phyloP scores from a whole-genome alignment of 306 rosid genomes.

The Geum urbanum region DNA sequence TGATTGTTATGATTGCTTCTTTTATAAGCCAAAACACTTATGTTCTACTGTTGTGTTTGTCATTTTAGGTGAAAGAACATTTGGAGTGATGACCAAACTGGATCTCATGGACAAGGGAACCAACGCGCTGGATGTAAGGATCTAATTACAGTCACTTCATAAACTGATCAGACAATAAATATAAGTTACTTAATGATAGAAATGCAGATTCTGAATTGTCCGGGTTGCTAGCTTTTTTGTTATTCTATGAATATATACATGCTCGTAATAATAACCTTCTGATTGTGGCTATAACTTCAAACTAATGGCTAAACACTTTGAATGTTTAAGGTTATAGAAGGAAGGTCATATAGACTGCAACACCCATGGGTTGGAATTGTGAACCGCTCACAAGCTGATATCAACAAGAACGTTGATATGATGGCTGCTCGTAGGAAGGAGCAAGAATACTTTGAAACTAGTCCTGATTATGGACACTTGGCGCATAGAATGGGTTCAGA shows the following conservation, averaged over 20 bases:
- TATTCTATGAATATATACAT: not conserved
- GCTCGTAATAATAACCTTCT: not conserved
- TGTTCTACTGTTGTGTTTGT: slow-evolving; percentile 19
- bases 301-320: slow-evolving; percentile 24
- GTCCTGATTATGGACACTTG: slow-evolving; percentile 96
- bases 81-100: slow-evolving; percentile 91
- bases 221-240: slow-evolving; percentile 17
- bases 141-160: slow-evolving; percentile 12
- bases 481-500: slow-evolving; percentile 98
- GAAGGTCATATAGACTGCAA: slow-evolving; percentile 85
- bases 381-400: slow-evolving; percentile 98
- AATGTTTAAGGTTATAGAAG: slow-evolving; percentile 82
- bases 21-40: slow-evolving; percentile 3
- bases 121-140: slow-evolving; percentile 76
- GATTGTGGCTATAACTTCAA: slow-evolving; percentile 12
- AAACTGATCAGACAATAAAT: not conserved
- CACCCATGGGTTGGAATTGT: slow-evolving; percentile 99
- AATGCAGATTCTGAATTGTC: not conserved
- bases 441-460: slow-evolving; percentile 84
- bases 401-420: slow-evolving; percentile 92
- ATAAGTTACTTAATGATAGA: not conserved
- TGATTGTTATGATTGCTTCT: not conserved
- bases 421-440: slow-evolving; percentile 88
- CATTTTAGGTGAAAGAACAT: slow-evolving; percentile 80
- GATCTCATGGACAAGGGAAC: slow-evolving; percentile 99